Conservation (phyloP, 192 early-diverging fungal species). For the Phycomyces nitens region DNA sequence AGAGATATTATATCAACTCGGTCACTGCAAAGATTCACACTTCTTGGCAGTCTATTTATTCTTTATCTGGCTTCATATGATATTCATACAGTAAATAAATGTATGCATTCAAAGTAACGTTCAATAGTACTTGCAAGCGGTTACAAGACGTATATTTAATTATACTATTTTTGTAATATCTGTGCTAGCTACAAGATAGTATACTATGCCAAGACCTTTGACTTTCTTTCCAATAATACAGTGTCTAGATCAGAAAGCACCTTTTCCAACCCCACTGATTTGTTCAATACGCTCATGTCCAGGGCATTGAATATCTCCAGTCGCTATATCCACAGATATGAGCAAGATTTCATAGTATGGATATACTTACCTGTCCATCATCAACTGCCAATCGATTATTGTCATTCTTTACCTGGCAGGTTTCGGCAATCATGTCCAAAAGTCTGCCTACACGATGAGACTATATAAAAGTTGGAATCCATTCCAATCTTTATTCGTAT, state of each 20-base stretch:
- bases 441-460: background rate
- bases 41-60: too few relatives aligned
- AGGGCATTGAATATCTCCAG: conserved; percentile 6
- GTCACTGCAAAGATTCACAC: too few relatives aligned
- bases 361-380: conserved; percentile 6
- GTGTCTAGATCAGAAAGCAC: conserved; percentile 8
- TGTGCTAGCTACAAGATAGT: background rate
- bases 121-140: too few relatives aligned
- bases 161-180: too few relatives aligned
- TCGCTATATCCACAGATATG: background rate
- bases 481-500: too few relatives aligned
- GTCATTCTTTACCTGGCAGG: conserved; percentile 6
- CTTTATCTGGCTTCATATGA: too few relatives aligned
- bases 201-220: background rate
- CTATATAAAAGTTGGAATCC: too few relatives aligned
- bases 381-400: background rate
- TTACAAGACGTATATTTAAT: too few relatives aligned
- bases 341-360: background rate
- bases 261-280: background rate
- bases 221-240: conserved; percentile 14
- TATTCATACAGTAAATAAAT: too few relatives aligned
- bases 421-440: conserved; percentile 12
- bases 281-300: conserved; percentile 10
- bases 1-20: too few relatives aligned
- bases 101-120: too few relatives aligned